Base-by-base conservation (phyloP, 169 alveolate genomes). In the Besnoitia besnoiti region DNA sequence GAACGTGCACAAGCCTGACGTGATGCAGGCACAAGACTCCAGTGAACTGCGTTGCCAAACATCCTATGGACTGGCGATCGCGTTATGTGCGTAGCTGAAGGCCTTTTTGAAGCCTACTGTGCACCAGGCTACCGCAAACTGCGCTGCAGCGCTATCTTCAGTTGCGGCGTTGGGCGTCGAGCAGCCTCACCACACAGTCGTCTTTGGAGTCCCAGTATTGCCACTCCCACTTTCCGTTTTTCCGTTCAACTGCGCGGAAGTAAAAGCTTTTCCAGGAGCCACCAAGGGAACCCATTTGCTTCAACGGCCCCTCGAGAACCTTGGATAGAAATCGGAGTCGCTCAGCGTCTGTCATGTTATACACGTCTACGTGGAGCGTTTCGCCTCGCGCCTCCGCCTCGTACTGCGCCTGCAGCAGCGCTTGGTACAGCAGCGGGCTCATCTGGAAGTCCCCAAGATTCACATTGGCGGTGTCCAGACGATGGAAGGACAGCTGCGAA, bases 211-310 rank as follows among this genome's bases (percentile, higher is more conserved):
- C 62, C 94, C 94, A 91, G 49, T 84, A 91, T 49, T 91, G 94
- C 94, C 94, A 91, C 39, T 91, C 92, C 94, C 94, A 91, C 73
- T 85, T 91, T n/a, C 92, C 94, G 67, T 76, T 73, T 21, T 47
- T 0, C 46, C 89, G 59, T 67, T 92, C 94, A 3, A 47, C 82
- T 0, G 94, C 93, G 16, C 84, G 80, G 92, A 92, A 92, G 80
- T 92, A 92, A 24, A 92, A 77, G 46, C 27, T 46, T 4, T 33
- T 73, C 94, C 94, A 92, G 33, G 90, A 30, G 0, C 90, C 87
- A 49, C 94, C 94, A 0, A 85, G 12, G 14, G 91, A 46, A 24
- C 90, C 33, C 92, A 92, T 85, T 5, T 44, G 91, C 46, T 87
- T 55, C 24, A 92, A 90, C 0, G 94, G 94, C 35, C 94, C 94